These are phyloP conservation scores for Kandelia obovata DNA, from an alignment of 345 rosid genomes.

Conservation along the genomic window DNA sequence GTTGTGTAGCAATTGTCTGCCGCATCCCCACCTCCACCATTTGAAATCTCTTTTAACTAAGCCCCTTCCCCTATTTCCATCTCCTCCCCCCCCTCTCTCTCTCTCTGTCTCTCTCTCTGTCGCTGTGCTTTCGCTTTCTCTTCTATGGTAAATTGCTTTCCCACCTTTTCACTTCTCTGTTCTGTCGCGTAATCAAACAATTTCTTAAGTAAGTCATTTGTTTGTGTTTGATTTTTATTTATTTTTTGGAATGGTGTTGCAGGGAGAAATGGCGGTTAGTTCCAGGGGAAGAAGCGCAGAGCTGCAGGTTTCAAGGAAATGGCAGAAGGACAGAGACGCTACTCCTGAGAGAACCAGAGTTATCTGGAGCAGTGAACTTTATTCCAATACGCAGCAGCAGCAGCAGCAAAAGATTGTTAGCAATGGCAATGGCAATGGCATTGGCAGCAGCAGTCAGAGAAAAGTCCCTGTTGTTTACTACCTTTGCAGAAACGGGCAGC, in stretches of 20 bases:
- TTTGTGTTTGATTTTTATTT: neutral
- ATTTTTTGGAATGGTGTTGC: neutral
- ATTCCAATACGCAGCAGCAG: too few relatives aligned
- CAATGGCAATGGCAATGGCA: too few relatives aligned
- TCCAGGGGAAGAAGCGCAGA: constrained; percentile 41
- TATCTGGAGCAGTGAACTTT: too few relatives aligned
- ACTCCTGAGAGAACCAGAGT: constrained; percentile 46
- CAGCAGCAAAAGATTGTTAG: too few relatives aligned
- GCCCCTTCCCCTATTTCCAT: neutral
- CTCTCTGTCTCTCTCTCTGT: constrained; percentile 4
- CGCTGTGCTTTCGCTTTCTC: neutral
- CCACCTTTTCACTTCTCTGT: neutral
- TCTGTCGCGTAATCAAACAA: neutral
- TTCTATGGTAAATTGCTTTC: neutral
- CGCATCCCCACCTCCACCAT: constrained; percentile 45
- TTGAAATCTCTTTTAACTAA: constrained; percentile 28
- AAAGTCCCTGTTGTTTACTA: constrained; percentile 83
- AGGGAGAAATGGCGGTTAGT: constrained; percentile 32
- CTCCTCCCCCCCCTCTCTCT: constrained; percentile 9
- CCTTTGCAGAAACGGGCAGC: constrained; percentile 80
- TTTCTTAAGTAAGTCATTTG: neutral
- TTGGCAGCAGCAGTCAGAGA: constrained; percentile 17
- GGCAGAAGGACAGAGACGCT: constrained; percentile 34
- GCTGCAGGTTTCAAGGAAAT: constrained; percentile 40
- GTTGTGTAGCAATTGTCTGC: constrained; percentile 57